Evolutionary conservation across 176 grass and related monocot genomes (phyloP), one percentile per base, ranked within the genome.

Genomic region (Avena sativa): DNA sequence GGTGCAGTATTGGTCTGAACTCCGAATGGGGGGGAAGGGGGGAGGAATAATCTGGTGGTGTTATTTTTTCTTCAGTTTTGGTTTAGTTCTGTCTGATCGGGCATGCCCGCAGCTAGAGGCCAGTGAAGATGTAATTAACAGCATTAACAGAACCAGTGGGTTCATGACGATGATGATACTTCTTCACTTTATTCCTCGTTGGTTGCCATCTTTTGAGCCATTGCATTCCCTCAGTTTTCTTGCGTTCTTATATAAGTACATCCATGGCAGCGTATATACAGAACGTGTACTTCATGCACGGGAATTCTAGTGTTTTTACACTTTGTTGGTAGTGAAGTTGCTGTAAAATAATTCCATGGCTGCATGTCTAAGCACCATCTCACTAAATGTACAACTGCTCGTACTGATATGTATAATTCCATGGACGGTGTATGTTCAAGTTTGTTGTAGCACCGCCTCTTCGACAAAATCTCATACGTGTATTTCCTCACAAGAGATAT

Each of bases 41-140:
- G 7, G 55, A 77, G 53, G 76, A 82, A 90, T 58, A 66, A 66
- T 57, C 79, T 4, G 47, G 59, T 6, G 52, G 16, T 3, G 2
- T 57, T 46, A 38, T 68, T 75, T 69, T 38, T 44, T 7, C 13
- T 32, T 48, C 76, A 25, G 36, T 81, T 75, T 49, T 49, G 5
- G 13, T 20, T 68, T 81, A 76, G 13, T 71, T 78, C 66, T 34
- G 30, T 38, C 15, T 40, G 16, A 20, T 67, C 74, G 40, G 52
- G 59, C 47, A 23, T 60, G 50, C 32, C 25, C 66, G 44, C 20
- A 17, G 66, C 19, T 73, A 21, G 5, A 36, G 16, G 30, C 14
- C 64, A 84, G 0, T 71, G 80, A 72, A 57, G 16, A 78, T 86
- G 63, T 78, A 81, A 61, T 82, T 81, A 90, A 66, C 50, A 68